Evolutionary conservation across 371 early-diverging fungal species (phyloP).

Genomic region (Mortierella sp.): DNA sequence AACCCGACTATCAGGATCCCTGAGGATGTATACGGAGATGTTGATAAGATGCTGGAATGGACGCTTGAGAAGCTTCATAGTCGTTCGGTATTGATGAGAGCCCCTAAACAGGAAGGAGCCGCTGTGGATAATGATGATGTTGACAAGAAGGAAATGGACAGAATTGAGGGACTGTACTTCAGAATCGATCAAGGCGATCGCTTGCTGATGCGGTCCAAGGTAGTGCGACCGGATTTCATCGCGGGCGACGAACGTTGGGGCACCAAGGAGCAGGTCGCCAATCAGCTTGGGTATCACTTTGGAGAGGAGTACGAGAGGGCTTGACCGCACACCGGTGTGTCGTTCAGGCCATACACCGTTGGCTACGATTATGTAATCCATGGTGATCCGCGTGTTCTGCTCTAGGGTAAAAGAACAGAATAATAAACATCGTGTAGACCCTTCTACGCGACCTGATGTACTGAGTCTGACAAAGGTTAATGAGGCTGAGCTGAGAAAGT

Average conservation of each 20-base stretch:
- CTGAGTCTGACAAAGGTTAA: too few species aligned
- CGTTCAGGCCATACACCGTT: too few species aligned
- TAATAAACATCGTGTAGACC: too few species aligned
- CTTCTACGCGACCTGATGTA: too few species aligned
- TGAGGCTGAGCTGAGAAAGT: too few species aligned
- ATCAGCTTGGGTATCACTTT: conserved; percentile 12
- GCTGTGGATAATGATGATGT: neutral
- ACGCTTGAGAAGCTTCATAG: conserved; percentile 26
- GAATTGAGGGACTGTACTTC: conserved; percentile 50
- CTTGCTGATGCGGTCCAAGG: conserved; percentile 57
- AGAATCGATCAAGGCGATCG: conserved; percentile 54
- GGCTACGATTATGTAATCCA: too few species aligned
- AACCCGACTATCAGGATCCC: conserved; percentile 34
- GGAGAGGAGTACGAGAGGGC: too few species aligned
- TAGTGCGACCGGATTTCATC: conserved; percentile 64
- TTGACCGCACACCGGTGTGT: too few species aligned
- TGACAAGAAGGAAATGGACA: too few species aligned
- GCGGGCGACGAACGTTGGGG: conserved; percentile 63
- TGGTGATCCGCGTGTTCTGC: too few species aligned
- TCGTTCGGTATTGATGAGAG: conserved; percentile 33
- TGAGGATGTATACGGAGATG: conserved; percentile 23
- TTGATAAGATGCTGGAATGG: conserved; percentile 39
- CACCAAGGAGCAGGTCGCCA: conserved; percentile 43
- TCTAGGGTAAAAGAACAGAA: too few species aligned
- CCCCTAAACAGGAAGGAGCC: neutral